Evolutionary conservation across 768 basidiomycete genomes (phyloP).

Genomic region (Mycena galopus): DNA sequence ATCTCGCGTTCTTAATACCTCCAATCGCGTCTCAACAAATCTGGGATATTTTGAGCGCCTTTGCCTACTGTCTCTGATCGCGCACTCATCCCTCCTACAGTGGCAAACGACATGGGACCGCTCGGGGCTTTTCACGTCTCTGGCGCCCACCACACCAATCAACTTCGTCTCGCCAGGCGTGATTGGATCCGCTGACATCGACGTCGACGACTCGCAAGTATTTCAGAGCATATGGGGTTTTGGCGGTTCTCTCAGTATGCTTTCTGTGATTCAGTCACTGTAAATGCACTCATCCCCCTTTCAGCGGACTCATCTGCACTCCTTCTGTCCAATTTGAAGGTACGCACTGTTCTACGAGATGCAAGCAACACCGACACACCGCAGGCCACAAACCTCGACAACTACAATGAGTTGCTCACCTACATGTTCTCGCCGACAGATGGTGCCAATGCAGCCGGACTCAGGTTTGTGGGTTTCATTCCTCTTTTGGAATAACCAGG

Average conservation of each 20-base stretch:
- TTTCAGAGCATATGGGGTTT: slow-evolving; percentile 78
- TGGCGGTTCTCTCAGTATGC: slow-evolving; percentile 72
- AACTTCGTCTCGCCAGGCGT: slow-evolving; percentile 71
- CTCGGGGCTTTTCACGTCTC: slow-evolving; percentile 64
- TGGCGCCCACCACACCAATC: slow-evolving; percentile 61
- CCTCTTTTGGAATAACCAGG: fast-evolving
- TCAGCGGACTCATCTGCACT: slow-evolving; percentile 81
- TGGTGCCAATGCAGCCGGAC: slow-evolving; percentile 71
- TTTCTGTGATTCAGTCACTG: slow-evolving; percentile 25
- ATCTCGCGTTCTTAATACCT: slow-evolving; percentile 37
- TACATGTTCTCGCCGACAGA: slow-evolving; percentile 75
- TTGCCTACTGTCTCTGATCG: slow-evolving; percentile 8
- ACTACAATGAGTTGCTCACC: slow-evolving; percentile 70
- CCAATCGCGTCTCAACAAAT: slow-evolving; percentile 62
- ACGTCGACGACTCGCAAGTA: slow-evolving; percentile 64
- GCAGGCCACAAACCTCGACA: slow-evolving; percentile 63
- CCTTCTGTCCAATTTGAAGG: slow-evolving; percentile 75
- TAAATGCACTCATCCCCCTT: slow-evolving; percentile 6
- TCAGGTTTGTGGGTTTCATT: slow-evolving; percentile 62
- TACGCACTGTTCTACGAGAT: slow-evolving; percentile 34
- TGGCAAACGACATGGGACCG: slow-evolving; percentile 74
- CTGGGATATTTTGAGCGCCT: slow-evolving; percentile 61
- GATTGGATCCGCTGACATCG: slow-evolving; percentile 73
- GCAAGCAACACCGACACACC: background rate
- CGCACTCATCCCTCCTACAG: slow-evolving; percentile 44